Conservation (phyloP, 2,329 filamentous ascomycete genomes). For the Apiospora sp. region DNA sequence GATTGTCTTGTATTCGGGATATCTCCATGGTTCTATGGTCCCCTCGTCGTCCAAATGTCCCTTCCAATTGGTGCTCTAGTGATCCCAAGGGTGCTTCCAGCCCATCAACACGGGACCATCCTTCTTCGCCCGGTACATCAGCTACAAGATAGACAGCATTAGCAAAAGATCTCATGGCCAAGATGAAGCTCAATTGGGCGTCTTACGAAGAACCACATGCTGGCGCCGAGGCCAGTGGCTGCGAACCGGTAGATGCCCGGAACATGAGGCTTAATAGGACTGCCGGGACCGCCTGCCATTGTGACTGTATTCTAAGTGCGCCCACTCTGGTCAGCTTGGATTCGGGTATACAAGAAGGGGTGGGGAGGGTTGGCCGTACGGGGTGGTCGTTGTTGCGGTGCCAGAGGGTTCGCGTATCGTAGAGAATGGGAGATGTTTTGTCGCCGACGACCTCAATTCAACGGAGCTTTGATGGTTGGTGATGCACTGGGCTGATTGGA, state of each 20-base stretch:
- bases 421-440: conserved; percentile 13
- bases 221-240: conserved; percentile 86
- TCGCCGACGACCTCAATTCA: conserved; percentile 5
- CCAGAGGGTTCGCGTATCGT: conserved; percentile 18
- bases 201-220: conserved; percentile 99
- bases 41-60: background rate
- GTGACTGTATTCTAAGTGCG: conserved; percentile 33
- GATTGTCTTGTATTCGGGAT: conserved; percentile 1
- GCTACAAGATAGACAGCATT: conserved; percentile 57
- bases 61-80: conserved; percentile 60
- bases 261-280: conserved; percentile 53
- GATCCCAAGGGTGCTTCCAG: conserved; percentile 97
- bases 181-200: background rate
- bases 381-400: conserved; percentile 8
- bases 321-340: conserved; percentile 20
- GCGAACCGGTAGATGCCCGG: conserved; percentile 79
- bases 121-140: conserved; percentile 97
- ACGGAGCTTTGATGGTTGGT: background rate
- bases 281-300: conserved; percentile 44
- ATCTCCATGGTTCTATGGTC: background rate
- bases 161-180: conserved; percentile 17
- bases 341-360: background rate
- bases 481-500: background rate
- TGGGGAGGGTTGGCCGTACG: background rate
- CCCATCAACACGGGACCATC: conserved; percentile 86